Evolutionary conservation across 148 eudicot species (phyloP).

Genomic region (Mesembryanthemum crystallinum): DNA sequence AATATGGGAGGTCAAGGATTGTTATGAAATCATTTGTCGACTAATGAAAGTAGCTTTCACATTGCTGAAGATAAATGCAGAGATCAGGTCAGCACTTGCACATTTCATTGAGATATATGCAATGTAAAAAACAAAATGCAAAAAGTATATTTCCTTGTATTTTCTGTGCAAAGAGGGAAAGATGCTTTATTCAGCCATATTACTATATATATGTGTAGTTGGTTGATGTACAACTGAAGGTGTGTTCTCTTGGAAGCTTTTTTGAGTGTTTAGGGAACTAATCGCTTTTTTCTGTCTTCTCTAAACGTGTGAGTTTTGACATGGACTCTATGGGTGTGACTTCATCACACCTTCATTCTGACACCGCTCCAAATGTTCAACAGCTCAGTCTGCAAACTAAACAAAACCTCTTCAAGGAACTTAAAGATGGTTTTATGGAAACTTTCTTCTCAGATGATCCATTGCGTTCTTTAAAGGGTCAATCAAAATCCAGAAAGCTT

Average conservation of each 20-base stretch:
- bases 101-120: background rate
- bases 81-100: background rate
- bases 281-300: background rate
- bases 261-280: background rate
- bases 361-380: background rate
- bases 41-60: background rate
- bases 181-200: background rate
- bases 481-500: background rate
- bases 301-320: background rate
- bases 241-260: background rate
- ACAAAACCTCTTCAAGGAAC: constrained; percentile 13
- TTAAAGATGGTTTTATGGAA: background rate
- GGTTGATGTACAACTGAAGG: background rate
- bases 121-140: background rate
- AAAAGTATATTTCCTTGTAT: background rate
- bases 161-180: background rate
- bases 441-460: constrained; percentile 11
- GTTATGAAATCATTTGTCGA: background rate
- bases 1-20: background rate
- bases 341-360: background rate
- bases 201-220: background rate
- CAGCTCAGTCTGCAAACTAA: constrained; percentile 2
- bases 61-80: background rate
- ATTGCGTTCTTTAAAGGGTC: constrained; percentile 13
- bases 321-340: background rate